Percentiles rank a stretch among this genome's conserved stretches.
These are phyloP conservation scores for Pseudohalonectria lignicola DNA, from an alignment of 2,329 filamentous ascomycete species.

Conservation along the genomic window DNA sequence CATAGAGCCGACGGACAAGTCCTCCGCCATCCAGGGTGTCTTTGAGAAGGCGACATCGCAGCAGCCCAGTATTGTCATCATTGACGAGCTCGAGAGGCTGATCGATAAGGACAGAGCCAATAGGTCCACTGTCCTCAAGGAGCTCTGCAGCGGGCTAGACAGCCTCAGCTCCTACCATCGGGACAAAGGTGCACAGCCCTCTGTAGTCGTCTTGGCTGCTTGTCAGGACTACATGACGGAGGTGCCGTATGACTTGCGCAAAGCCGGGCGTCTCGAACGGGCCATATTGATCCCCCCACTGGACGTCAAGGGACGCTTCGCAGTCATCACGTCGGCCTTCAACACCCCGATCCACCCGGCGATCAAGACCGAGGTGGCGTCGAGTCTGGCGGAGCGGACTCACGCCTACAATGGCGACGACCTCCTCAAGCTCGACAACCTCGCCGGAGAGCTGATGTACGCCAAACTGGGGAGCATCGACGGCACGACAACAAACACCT, in stretches of 20 bases:
- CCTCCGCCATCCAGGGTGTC: slow-evolving; percentile 48
- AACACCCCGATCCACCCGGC: slow-evolving; percentile 18
- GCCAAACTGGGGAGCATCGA: slow-evolving; percentile 24
- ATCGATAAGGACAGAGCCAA: slow-evolving; percentile 48
- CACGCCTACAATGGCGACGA: slow-evolving; percentile 83
- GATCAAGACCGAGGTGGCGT: background rate
- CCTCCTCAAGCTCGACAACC: slow-evolving; percentile 51
- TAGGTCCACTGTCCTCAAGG: slow-evolving; percentile 36
- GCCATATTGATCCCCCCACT: slow-evolving; percentile 71
- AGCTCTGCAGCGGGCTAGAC: slow-evolving; percentile 44
- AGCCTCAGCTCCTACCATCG: slow-evolving; percentile 22
- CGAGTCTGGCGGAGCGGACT: slow-evolving; percentile 57
- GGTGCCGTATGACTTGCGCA: slow-evolving; percentile 58
- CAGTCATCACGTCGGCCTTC: slow-evolving; percentile 60
- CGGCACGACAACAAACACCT: slow-evolving; percentile 17
- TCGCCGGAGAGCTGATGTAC: background rate
- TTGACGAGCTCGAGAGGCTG: slow-evolving; percentile 67
- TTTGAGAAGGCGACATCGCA: slow-evolving; percentile 59
- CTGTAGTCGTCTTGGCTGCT: slow-evolving; percentile 64
- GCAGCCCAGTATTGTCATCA: slow-evolving; percentile 67
- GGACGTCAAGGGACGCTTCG: slow-evolving; percentile 55
- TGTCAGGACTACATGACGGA: slow-evolving; percentile 61
- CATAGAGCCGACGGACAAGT: slow-evolving; percentile 44
- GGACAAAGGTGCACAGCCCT: slow-evolving; percentile 27
- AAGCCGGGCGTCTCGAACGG: slow-evolving; percentile 49